A percentile compares a stretch with the other conserved stretches of the same genome.
Evolutionary conservation across 2,329 filamentous ascomycete species (phyloP).

Genomic region (Aspergillus uvarum): DNA sequence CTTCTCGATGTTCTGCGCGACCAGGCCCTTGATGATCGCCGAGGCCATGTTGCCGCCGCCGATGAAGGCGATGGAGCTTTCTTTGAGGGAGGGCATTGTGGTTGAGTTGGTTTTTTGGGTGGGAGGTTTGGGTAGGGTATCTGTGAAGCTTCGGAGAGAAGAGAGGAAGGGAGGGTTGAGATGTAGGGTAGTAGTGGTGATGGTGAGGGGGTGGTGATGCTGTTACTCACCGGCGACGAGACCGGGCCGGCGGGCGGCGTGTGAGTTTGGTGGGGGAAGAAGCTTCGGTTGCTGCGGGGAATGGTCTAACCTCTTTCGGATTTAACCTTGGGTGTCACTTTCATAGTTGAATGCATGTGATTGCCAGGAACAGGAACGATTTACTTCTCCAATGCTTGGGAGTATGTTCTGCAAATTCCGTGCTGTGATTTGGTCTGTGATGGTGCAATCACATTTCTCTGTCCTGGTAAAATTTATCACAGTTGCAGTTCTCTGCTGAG

Average conservation of each 20-base stretch:
- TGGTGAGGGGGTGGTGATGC: background rate
- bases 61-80: slow-evolving; percentile 38
- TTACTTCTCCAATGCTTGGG: background rate
- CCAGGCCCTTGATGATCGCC: slow-evolving; percentile 35
- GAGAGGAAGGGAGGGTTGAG: background rate
- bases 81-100: slow-evolving; percentile 28
- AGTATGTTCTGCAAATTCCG: too few species aligned
- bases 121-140: background rate
- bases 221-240: background rate
- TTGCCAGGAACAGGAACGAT: background rate
- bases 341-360: background rate
- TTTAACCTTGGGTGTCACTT: background rate
- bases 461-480: too few species aligned
- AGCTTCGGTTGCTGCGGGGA: background rate
- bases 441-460: too few species aligned
- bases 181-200: background rate
- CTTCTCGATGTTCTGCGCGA: slow-evolving; percentile 29
- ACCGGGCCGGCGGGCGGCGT: background rate
- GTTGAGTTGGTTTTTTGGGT: background rate
- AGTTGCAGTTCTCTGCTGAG: too few species aligned
- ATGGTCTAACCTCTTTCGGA: background rate
- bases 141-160: background rate
- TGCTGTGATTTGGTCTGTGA: too few species aligned
- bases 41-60: slow-evolving; percentile 41
- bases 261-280: background rate